Conservation (phyloP, 139 green algal species). For the Volvox africanus region DNA sequence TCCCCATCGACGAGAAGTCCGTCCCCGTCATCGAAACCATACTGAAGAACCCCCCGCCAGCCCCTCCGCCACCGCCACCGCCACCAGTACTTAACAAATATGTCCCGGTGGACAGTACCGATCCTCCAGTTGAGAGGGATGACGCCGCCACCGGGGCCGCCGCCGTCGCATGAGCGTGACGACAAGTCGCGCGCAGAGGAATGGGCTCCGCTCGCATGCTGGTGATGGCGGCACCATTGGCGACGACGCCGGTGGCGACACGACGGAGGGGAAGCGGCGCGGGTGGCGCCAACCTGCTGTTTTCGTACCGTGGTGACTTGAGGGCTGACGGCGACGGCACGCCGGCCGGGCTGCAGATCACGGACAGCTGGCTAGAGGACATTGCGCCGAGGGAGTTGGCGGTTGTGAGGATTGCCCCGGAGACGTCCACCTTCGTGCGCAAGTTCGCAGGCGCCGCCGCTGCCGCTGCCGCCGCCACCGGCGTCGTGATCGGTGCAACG, state of each 20-base stretch:
- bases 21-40: background rate
- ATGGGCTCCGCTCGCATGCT: background rate
- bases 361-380: background rate
- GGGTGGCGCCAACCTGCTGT: background rate
- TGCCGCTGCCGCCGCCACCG: background rate
- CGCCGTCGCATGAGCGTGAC: background rate
- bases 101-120: background rate
- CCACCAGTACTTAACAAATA: background rate
- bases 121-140: background rate
- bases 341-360: slow-evolving; percentile 1
- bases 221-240: no score
- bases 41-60: background rate
- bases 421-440: background rate
- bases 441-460: background rate
- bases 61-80: background rate
- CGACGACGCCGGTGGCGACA: background rate
- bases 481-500: background rate
- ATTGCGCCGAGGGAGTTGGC: background rate
- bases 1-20: background rate
- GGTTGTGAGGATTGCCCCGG: background rate
- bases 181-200: background rate
- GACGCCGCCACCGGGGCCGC: background rate
- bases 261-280: background rate
- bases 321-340: background rate
- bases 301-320: background rate